These are phyloP conservation scores for Gossypium trilobum DNA, from an alignment of 441 rosid species.

Conservation along the genomic window DNA sequence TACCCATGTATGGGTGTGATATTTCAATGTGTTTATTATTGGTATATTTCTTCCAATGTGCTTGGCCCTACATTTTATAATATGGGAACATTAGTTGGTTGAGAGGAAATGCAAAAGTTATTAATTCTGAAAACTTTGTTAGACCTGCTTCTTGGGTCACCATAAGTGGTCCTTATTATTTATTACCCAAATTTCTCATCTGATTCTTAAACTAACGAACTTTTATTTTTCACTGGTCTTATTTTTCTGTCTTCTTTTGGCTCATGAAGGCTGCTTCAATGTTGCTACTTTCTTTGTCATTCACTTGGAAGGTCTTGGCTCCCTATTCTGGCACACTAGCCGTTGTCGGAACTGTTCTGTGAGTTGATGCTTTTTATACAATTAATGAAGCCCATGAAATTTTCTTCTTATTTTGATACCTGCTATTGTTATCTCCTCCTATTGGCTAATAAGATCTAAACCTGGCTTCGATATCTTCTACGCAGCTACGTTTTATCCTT, in stretches of 20 bases:
- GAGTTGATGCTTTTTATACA: slow-evolving; percentile 23
- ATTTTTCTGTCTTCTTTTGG: background rate
- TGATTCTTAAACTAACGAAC: background rate
- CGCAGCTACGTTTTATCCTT: slow-evolving; percentile 92
- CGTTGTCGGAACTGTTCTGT: slow-evolving; percentile 92
- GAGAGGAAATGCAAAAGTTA: background rate
- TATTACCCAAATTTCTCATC: background rate
- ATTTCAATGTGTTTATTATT: background rate
- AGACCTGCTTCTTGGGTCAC: background rate
- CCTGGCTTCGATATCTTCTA: slow-evolving; percentile 13
- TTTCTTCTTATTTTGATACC: background rate
- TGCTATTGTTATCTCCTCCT: background rate
- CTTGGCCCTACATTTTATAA: background rate
- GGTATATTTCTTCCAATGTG: background rate
- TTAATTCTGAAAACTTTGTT: slow-evolving; percentile 1
- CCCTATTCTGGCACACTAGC: slow-evolving; percentile 87
- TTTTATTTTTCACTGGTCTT: background rate
- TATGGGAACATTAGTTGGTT: background rate
- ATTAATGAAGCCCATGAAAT: background rate
- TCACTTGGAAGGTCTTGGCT: slow-evolving; percentile 87
- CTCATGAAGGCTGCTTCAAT: slow-evolving; percentile 72
- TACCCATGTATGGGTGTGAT: background rate
- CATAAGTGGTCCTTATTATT: background rate
- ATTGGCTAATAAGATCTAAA: slow-evolving; percentile 11
- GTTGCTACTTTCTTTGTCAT: slow-evolving; percentile 82